Evolutionary conservation across 331 rosid species (phyloP).

Genomic region (Phaseolus coccineus): DNA sequence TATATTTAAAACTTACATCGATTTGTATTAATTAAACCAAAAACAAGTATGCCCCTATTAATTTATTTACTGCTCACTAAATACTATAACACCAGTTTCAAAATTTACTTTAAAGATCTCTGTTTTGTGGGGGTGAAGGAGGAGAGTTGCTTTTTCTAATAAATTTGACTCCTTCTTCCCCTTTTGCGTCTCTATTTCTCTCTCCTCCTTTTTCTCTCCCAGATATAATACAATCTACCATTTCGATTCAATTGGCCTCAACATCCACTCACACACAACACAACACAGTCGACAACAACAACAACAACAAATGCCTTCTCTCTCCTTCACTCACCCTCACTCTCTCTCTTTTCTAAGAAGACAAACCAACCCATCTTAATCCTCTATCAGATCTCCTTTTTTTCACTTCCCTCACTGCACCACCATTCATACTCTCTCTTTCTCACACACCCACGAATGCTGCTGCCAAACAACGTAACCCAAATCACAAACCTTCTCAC

Average conservation of each 20-base stretch:
- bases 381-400: conserved; percentile 52
- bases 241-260: conserved; percentile 6
- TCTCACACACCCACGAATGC: conserved; percentile 12
- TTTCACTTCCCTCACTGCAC: neutral
- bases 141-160: neutral
- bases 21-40: too few relatives aligned
- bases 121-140: neutral
- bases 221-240: conserved; percentile 39
- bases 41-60: too few relatives aligned
- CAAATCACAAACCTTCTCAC: neutral
- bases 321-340: neutral
- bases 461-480: neutral
- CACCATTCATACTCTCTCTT: neutral
- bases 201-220: conserved; percentile 23
- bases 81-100: too few relatives aligned
- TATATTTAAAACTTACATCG: too few relatives aligned
- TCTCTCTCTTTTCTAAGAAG: conserved; percentile 38
- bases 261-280: neutral
- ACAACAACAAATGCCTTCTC: neutral
- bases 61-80: too few relatives aligned
- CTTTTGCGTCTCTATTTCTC: neutral
- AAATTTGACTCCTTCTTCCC: conserved; percentile 25
- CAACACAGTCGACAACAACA: neutral
- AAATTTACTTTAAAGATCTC: too few relatives aligned
- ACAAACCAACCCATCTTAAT: conserved; percentile 45